Base-by-base conservation (phyloP, 768 basidiomycete genomes). In the Multifurca ochricompacta region DNA sequence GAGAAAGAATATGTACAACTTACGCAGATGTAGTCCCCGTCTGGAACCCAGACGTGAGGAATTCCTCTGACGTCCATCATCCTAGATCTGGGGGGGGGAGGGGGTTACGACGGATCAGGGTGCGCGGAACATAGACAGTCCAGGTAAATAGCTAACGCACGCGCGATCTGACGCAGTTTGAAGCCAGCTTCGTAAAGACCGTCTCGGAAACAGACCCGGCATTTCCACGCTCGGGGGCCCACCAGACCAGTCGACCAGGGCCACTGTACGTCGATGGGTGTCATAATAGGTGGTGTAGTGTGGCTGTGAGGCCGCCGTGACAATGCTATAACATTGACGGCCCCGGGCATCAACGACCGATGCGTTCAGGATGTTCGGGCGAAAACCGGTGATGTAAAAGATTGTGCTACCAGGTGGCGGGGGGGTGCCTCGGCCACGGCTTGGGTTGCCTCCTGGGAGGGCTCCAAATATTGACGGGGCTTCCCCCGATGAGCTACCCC, bases 331-430 rank as follows among this genome's bases (percentile, higher is more conserved):
- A 34, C 37, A 30, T 3, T 41, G 46, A 8, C 52, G 58, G 10
- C 51, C 54, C 10, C 51, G 58, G 23, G 51, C 46, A 42, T 52
- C 59, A 30, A 61, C 30, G 50, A 61, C 59, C 9, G 51, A 36
- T 47, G 60, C 53, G 41, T 61, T 61, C 37, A 61, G 42, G 31
- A 61, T 51, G 58, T 47, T 60, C 25, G 60, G 58, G 32, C 58
- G 54, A 25, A 53, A 39, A 23, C 42, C 45, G 6, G 58, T 50
- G 51, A 61, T 53, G 44, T 56, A 35, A 31, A 56, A 61, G 23
- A 49, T 6, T 3, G 32, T 35, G 44, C 43, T 23, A 39, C 43
- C 51, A 8, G 51, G 30, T 2, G 45, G 21, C 10, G 58, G 44
- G 3, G 56, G 53, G 14, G 4, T 8, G 36, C n/a, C 21, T 9